Base-by-base conservation (phyloP, 106 monocot genomes). In the Gastrodia elata region DNA sequence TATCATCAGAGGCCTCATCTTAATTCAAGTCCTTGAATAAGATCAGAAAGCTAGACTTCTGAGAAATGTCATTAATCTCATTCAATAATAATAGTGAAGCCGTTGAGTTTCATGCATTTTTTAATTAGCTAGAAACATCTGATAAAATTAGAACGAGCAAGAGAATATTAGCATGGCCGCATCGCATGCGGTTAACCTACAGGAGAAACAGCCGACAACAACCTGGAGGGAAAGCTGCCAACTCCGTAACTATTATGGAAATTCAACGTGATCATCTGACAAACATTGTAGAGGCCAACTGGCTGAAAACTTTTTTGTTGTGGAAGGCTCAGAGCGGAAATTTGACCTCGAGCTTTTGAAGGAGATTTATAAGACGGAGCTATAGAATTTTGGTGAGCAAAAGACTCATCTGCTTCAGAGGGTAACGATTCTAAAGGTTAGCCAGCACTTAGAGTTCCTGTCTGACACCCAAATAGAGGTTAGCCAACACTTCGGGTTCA, bases 381-480 rank as follows among this genome's bases (percentile, higher is more conserved):
- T 93, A 16, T 32, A 87, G 3, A 85, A 91, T 20, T 64, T 52
- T 10, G 86, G 81, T 0, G 85, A 85, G 22, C 70, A 91, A 69
- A 98, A 89, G 74, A 87, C 93, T 8, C 91, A 93, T 26, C 93
- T 91, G 26, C 82, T 98, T 48, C 98, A 93, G 48, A 74, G 98
- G 70, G 98, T 91, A 10, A 93, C 93, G 93, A 87, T 93, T 24
- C 84, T 98, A 38, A 93, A 98, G 79, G 98, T 98, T 24, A 93
- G 93, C 73, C 98, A 93, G 84, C 91, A 98, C 74, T 76, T 93
- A 83, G 98, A 93, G 87, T n/a, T 93, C 93, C 74, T 93, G 89
- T 65, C 77, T 98, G 4, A 91, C 88, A 91, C 98, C 93, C 0
- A 86, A 98, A n/a, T n/a, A n/a, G n/a, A n/a, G n/a, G n/a, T n/a